Evolutionary conservation across 2,329 filamentous ascomycete genomes (phyloP).

Genomic region (Chaetomiaceae sp.): DNA sequence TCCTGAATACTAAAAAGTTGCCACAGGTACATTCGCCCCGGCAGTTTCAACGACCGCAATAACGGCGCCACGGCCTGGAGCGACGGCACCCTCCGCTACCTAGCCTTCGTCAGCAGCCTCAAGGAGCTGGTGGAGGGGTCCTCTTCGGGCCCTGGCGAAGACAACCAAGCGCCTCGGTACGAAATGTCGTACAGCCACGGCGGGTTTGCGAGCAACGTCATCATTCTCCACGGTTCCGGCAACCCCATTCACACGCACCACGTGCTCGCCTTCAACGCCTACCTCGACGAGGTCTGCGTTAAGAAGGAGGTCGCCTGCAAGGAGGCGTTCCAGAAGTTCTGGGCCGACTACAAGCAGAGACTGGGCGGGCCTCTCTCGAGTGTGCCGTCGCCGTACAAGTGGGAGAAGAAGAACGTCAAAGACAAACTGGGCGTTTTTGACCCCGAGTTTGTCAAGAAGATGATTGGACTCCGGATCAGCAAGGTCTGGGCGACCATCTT

Average conservation of each 20-base stretch:
- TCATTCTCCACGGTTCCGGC: constrained; percentile 16
- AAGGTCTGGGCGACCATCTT: neutral
- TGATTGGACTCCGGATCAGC: neutral
- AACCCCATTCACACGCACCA: neutral
- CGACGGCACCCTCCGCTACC: neutral
- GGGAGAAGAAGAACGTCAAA: neutral
- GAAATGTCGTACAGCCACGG: neutral
- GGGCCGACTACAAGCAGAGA: neutral
- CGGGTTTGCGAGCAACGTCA: neutral
- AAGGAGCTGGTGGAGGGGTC: no score
- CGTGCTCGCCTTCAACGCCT: constrained; percentile 10
- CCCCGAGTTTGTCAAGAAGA: neutral
- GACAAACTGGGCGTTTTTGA: constrained; percentile 2
- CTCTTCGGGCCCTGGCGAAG: no score
- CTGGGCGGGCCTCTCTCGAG: neutral
- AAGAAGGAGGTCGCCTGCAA: neutral
- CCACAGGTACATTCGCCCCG: constrained; percentile 12
- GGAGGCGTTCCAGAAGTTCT: constrained; percentile 1
- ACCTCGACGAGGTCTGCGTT: constrained; percentile 2
- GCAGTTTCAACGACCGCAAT: neutral
- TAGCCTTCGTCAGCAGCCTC: neutral
- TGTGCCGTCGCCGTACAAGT: constrained; percentile 11
- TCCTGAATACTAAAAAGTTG: neutral
- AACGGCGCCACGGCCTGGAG: neutral
- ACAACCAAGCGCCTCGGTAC: no score